Evolutionary conservation across 169 alveolate species (phyloP).

Genomic region (Plasmodium vivax): DNA sequence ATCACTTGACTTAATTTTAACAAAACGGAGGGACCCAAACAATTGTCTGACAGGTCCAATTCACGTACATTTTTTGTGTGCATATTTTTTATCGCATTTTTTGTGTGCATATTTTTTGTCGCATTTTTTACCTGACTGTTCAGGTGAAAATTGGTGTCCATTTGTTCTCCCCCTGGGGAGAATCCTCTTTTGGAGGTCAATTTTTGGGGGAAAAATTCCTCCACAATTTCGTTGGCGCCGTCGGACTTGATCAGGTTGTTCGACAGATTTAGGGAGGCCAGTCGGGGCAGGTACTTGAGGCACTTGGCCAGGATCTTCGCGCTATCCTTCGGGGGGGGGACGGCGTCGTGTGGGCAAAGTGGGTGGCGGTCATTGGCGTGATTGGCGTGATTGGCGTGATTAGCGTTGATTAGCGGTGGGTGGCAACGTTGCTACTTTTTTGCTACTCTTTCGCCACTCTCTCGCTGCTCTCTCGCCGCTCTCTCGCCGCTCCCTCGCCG

Average conservation of each 20-base stretch:
- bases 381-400: too few species aligned
- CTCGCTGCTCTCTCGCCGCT: neutral
- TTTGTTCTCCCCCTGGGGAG: neutral
- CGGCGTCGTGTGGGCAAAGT: neutral
- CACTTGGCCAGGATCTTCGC: constrained; percentile 48
- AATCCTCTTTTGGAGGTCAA: neutral
- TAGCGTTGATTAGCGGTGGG: too few species aligned
- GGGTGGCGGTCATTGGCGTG: neutral
- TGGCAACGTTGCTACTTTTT: neutral
- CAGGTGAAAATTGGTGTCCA: neutral
- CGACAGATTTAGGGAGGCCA: constrained; percentile 11
- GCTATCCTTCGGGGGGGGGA: constrained; percentile 37
- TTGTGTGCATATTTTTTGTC: neutral
- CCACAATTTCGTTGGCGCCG: constrained; percentile 39
- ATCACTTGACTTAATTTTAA: constrained; percentile 3
- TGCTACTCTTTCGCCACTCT: neutral
- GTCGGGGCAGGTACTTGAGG: constrained; percentile 17
- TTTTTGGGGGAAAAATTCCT: constrained; percentile 4
- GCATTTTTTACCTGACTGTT: constrained; percentile 4
- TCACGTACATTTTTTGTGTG: constrained; percentile 5
- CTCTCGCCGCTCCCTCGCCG: neutral
- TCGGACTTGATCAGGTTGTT: constrained; percentile 15
- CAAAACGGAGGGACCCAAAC: neutral
- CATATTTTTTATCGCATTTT: neutral
- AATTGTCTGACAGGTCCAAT: constrained; percentile 37